Evolutionary conservation across 805 yeast genomes (phyloP), one percentile per base, ranked within the genome.

Genomic region (Saturnispora quitensis): DNA sequence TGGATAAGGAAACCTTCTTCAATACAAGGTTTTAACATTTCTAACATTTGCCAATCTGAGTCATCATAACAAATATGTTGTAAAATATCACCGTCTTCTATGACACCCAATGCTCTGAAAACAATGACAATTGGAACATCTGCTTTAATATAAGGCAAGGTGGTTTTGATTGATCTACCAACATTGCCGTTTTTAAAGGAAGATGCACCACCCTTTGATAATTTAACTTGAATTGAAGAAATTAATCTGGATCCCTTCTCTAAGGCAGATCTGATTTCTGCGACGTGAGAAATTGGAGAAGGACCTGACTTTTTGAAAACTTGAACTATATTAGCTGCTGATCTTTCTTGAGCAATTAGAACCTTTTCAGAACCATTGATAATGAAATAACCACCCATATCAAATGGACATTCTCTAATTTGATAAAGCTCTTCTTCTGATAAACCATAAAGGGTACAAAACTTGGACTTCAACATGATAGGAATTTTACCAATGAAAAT

Each of bases 1-100:
- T 93, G 99, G 58, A 93, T 90, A 50, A 93, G 93, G 70, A 93
- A 95, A 50, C 97, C 99, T 73, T 95, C 99, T 69, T 93, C 99
- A 56, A 93, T 95, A 79, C 98, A 93, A 6, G 99, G 99, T 69
- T 93, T 95, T 64, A 93, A 77, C 93, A 93, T 89, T 72, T 93
- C 99, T 69, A 93, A 78, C 99, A 93, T 93, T 72, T 93, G 99
- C 97, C 98, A 91, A 73, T 93, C 99, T 59, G 84, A 86, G 55
- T 89, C 89, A 69, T 93, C 99, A 69, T 91, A 93, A 73, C 99
- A 93, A 54, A 93, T 93, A 70, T 93, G 99, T 70, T 93, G 97
- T 64, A 93, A 75, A 63, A 93, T 93, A 72, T 93, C 99, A 68
- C 99, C 99, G 73, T 93, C 99, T 40, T 98, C 98, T 22, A 93